phyloP scores from a whole-genome alignment of 2,329 filamentous ascomycete species.

The Helicocarpus griseus region DNA sequence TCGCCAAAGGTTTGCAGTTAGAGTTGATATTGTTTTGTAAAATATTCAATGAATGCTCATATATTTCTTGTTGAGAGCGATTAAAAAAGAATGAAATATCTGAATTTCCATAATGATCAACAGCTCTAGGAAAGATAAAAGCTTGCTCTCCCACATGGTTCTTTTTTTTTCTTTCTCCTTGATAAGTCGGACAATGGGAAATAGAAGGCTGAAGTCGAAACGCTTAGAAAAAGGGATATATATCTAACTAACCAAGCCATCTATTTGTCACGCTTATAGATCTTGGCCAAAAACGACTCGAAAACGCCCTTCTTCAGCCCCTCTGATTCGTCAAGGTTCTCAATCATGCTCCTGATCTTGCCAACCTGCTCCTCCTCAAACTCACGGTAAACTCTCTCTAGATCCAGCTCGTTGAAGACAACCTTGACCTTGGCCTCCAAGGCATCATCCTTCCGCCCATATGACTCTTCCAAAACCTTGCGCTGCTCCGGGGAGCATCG shows the following conservation, averaged over 20 bases:
- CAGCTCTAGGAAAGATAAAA: background rate
- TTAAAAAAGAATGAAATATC: too few relatives aligned
- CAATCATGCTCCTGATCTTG: constrained; percentile 69
- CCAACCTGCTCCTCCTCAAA: constrained; percentile 81
- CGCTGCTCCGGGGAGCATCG: constrained; percentile 76
- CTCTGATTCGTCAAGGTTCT: constrained; percentile 69
- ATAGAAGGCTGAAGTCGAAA: background rate
- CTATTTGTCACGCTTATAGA: constrained; percentile 97
- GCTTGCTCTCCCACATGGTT: background rate
- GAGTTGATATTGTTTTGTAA: too few relatives aligned
- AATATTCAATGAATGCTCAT: too few relatives aligned
- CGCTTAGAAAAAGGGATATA: background rate
- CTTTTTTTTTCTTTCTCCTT: background rate
- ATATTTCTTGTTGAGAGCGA: too few relatives aligned
- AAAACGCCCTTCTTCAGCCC: constrained; percentile 88
- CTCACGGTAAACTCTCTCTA: constrained; percentile 73
- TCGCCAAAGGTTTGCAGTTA: too few relatives aligned
- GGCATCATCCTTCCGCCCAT: constrained; percentile 78
- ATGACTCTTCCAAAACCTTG: constrained; percentile 79
- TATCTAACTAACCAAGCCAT: constrained; percentile 9
- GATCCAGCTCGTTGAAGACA: constrained; percentile 74
- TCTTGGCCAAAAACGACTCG: constrained; percentile 84
- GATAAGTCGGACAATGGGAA: background rate
- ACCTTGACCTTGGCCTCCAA: constrained; percentile 82
- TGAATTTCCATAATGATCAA: background rate